Conservation (phyloP, 306 rosid species). For the Cicer judaicum region DNA sequence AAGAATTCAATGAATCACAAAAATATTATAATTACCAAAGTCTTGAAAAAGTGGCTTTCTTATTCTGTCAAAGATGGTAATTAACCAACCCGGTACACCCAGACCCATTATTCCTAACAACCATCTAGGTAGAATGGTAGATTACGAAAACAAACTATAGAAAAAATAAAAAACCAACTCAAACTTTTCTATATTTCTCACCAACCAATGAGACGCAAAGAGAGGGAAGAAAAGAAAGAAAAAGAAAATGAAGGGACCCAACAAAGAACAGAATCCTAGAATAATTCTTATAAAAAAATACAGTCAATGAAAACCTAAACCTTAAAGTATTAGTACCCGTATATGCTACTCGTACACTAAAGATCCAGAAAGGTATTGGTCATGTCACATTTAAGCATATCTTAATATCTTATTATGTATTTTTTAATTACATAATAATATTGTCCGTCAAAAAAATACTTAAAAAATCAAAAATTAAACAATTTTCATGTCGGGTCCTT, state of each 20-base stretch:
- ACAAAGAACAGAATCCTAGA: constrained; percentile 42
- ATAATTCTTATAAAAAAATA: constrained; percentile 23
- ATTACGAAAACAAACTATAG: constrained; percentile 5
- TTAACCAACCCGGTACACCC: constrained; percentile 8
- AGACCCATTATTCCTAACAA: constrained; percentile 16
- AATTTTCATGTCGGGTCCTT: neutral
- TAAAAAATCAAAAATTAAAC: neutral
- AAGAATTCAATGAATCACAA: constrained; percentile 5
- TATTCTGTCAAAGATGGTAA: constrained; percentile 20
- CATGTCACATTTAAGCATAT: neutral
- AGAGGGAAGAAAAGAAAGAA: neutral
- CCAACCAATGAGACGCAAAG: constrained; percentile 39
- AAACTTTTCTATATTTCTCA: neutral
- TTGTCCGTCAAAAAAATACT: too few relatives aligned
- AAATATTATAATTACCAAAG: constrained; percentile 10
- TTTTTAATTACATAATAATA: neutral
- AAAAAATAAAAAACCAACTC: neutral
- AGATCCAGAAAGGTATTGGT: neutral
- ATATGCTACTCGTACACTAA: neutral
- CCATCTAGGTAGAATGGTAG: constrained; percentile 33
- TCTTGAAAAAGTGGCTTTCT: constrained; percentile 29
- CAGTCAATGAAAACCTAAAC: constrained; percentile 17
- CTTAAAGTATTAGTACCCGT: constrained; percentile 10
- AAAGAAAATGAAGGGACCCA: constrained; percentile 5
- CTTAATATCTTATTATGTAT: neutral